These are phyloP conservation scores for Neopestalotiopsis sp. DNA, from an alignment of 2,329 filamentous ascomycete species.

Conservation along the genomic window DNA sequence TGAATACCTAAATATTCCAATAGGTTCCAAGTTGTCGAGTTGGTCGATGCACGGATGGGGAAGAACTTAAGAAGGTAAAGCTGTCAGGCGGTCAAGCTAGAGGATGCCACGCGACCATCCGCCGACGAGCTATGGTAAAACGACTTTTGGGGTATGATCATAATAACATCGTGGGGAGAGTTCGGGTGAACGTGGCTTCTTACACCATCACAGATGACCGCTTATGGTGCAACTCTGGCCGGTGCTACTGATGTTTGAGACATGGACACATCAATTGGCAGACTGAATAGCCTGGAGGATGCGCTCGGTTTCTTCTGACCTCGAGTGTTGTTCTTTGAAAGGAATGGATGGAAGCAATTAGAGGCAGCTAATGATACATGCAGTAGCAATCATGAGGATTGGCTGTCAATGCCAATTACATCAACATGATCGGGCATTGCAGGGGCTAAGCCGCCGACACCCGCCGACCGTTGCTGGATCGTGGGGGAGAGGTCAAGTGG, in stretches of 20 bases:
- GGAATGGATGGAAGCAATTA: not conserved
- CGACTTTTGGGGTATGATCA: not conserved
- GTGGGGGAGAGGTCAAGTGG: not conserved
- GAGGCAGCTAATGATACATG: no score
- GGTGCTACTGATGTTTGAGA: not conserved
- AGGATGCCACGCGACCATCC: constrained; percentile 34
- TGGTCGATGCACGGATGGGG: not conserved
- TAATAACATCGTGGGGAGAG: not conserved
- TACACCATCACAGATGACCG: not conserved
- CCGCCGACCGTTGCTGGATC: not conserved
- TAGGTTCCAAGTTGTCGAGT: not conserved
- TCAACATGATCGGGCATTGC: not conserved
- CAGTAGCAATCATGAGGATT: not conserved
- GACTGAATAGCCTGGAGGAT: no score
- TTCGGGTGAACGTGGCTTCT: not conserved
- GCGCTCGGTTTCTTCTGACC: no score
- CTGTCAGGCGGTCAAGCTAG: constrained; percentile 32
- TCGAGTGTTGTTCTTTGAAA: not conserved
- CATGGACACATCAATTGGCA: not conserved
- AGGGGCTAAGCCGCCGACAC: not conserved
- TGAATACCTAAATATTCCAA: not conserved
- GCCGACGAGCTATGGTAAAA: not conserved
- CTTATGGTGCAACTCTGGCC: not conserved
- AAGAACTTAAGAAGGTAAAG: not conserved
- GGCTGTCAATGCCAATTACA: not conserved